phyloP scores from a whole-genome alignment of 345 rosid genomes.

The Citrus trifoliata region DNA sequence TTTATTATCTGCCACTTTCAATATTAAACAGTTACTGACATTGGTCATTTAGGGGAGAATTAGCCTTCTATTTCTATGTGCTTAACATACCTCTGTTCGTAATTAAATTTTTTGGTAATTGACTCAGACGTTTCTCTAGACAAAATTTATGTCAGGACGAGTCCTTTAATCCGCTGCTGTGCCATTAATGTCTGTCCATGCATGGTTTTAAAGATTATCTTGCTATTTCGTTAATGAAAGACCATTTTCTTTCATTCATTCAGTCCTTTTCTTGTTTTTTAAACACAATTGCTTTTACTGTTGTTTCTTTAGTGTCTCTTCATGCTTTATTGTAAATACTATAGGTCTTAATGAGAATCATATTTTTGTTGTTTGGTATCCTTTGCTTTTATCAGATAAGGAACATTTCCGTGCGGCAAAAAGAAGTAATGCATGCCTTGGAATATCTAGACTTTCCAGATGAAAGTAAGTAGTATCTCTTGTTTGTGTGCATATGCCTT shows the following conservation, averaged over 20 bases:
- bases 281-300: background rate
- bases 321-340: background rate
- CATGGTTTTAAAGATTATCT: background rate
- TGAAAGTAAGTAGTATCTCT: constrained; percentile 42
- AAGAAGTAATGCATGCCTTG: constrained; percentile 9
- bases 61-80: background rate
- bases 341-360: background rate
- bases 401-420: constrained; percentile 1
- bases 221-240: background rate
- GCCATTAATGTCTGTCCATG: background rate
- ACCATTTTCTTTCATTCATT: background rate
- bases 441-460: constrained; percentile 52
- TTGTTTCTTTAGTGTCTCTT: background rate
- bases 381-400: constrained; percentile 27
- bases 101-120: background rate
- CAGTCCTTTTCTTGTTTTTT: background rate
- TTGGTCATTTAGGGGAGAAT: background rate
- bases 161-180: background rate
- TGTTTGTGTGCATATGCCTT: background rate
- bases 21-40: background rate
- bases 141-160: background rate
- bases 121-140: background rate
- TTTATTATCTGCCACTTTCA: background rate
- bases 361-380: background rate
- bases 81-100: background rate